Evolutionary conservation across 139 green algal species (phyloP).

Genomic region (Astrephomene gubernaculifera): DNA sequence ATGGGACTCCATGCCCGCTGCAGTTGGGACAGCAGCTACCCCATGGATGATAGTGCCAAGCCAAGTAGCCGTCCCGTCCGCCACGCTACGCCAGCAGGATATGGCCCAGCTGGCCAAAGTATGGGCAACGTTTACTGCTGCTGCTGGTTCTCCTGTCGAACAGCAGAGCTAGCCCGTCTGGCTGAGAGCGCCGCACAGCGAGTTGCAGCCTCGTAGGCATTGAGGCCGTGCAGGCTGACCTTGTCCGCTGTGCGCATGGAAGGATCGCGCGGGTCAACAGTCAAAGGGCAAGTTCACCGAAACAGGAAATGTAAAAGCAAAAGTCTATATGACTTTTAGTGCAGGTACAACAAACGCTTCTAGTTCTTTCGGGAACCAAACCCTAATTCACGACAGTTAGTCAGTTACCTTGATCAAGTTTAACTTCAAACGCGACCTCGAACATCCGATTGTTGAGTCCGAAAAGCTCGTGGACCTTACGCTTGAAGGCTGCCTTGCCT

Average conservation of each 20-base stretch:
- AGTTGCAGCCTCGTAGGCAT: constrained; percentile 30
- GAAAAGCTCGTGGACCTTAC: constrained; percentile 36
- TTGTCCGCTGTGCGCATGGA: constrained; percentile 26
- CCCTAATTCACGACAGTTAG: background rate
- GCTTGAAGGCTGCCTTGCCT: constrained; percentile 39
- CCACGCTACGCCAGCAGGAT: too few species aligned
- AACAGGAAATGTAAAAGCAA: too few species aligned
- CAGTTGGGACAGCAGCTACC: too few species aligned
- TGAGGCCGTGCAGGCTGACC: constrained; percentile 8
- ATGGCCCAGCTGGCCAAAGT: too few species aligned
- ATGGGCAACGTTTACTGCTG: too few species aligned
- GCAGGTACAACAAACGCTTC: background rate
- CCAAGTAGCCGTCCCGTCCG: too few species aligned
- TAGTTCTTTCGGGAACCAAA: background rate
- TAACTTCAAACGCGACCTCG: constrained; percentile 29
- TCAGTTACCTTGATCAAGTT: constrained; percentile 10
- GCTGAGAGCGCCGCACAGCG: constrained; percentile 30
- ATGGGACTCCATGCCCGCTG: too few species aligned
- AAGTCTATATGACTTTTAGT: too few species aligned
- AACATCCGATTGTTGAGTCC: constrained; percentile 6
- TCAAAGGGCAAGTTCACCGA: too few species aligned
- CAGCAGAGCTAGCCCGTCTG: background rate
- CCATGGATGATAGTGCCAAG: too few species aligned
- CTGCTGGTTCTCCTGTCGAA: too few species aligned
- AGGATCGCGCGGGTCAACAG: background rate